Evolutionary conservation across 2,329 filamentous ascomycete genomes (phyloP).

Genomic region (Aschersonia sp.): DNA sequence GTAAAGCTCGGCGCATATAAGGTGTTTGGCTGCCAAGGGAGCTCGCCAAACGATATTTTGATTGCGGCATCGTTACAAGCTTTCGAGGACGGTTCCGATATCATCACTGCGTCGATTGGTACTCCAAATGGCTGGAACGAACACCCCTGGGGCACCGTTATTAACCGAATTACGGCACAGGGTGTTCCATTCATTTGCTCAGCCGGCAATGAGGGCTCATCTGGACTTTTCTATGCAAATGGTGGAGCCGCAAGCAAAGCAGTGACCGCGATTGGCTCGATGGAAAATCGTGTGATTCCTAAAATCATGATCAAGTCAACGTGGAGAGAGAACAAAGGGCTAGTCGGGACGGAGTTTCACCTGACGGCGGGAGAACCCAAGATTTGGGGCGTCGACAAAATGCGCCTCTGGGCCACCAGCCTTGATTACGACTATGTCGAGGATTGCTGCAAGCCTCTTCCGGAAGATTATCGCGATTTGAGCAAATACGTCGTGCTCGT

Average conservation of each 20-base stretch:
- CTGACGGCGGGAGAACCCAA: neutral
- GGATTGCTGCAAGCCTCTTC: conserved; percentile 16
- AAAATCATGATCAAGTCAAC: conserved; percentile 19
- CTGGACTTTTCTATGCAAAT: conserved; percentile 24
- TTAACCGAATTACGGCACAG: conserved; percentile 25
- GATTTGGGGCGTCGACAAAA: conserved; percentile 6
- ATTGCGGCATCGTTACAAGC: conserved; percentile 24
- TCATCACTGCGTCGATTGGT: conserved; percentile 22
- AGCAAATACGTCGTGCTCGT: conserved; percentile 37
- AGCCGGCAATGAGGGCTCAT: conserved; percentile 27
- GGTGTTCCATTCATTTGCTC: conserved; percentile 25
- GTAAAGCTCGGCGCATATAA: conserved; percentile 23
- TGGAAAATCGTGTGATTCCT: conserved; percentile 24
- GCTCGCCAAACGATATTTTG: conserved; percentile 19
- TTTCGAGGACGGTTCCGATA: conserved; percentile 22
- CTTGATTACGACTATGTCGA: conserved; percentile 20
- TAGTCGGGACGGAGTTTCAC: neutral
- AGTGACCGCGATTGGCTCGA: conserved; percentile 28
- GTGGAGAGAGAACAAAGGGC: conserved; percentile 16
- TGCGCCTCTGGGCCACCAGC: conserved; percentile 13
- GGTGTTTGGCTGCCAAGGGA: conserved; percentile 19
- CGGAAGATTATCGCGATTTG: conserved; percentile 34
- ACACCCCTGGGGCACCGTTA: conserved; percentile 19
- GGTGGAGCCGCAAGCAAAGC: conserved; percentile 23
- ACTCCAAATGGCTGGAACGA: conserved; percentile 14